phyloP scores from a whole-genome alignment of 176 grass and related monocot species.

The Oryza rufipogon region DNA sequence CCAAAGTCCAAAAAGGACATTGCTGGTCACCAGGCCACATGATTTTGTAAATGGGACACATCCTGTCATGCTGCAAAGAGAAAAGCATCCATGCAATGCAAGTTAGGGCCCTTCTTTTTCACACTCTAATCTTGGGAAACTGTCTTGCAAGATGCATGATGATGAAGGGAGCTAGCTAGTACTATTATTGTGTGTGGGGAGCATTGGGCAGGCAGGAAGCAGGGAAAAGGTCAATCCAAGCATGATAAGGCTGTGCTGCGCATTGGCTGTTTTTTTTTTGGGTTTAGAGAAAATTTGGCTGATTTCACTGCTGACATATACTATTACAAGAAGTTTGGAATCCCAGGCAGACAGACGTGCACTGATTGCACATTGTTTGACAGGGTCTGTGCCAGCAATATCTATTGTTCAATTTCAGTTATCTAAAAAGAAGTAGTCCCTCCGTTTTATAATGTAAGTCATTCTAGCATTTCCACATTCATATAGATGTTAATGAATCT shows the following conservation, averaged over 20 bases:
- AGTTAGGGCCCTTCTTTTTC: constrained; percentile 34
- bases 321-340: neutral
- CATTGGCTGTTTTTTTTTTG: neutral
- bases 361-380: neutral
- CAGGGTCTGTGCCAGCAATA: neutral
- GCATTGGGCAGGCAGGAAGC: constrained; percentile 17
- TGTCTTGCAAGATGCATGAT: constrained; percentile 33
- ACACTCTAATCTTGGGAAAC: constrained; percentile 43
- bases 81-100: constrained; percentile 39
- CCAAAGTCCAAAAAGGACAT: neutral
- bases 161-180: neutral
- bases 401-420: neutral
- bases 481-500: too few species aligned
- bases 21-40: constrained; percentile 21
- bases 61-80: constrained; percentile 29
- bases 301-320: constrained; percentile 7
- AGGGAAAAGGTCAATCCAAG: constrained; percentile 28
- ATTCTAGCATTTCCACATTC: too few species aligned
- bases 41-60: constrained; percentile 51
- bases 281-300: neutral
- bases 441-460: too few species aligned
- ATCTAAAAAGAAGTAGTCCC: neutral
- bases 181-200: constrained; percentile 33
- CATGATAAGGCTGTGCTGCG: constrained; percentile 29
- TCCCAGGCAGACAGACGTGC: neutral